Percentiles rank a stretch among this genome's conserved stretches.
Conservation (phyloP, 495 filamentous ascomycete species). For the Chaetomium tenue region DNA sequence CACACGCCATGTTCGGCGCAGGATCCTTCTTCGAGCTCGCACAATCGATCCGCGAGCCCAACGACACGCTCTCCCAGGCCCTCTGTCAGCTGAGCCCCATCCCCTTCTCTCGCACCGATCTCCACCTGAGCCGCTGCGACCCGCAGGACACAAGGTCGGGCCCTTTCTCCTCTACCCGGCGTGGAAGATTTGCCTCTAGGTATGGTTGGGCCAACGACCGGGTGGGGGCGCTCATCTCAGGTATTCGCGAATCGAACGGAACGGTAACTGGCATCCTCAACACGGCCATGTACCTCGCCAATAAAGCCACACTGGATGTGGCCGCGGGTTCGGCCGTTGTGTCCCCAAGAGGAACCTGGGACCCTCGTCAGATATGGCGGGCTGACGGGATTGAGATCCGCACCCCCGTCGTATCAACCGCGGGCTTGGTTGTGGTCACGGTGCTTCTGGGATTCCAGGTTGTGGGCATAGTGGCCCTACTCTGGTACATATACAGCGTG, state of each 20-base stretch:
- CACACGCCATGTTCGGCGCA: background rate
- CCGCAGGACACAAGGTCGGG: background rate
- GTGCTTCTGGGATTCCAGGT: slow-evolving; percentile 5
- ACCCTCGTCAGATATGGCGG: background rate
- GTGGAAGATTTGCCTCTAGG: background rate
- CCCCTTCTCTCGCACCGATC: background rate
- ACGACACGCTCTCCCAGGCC: background rate
- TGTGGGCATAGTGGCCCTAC: background rate
- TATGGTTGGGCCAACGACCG: background rate
- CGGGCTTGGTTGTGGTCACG: background rate
- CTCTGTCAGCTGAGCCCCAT: background rate
- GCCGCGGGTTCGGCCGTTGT: background rate
- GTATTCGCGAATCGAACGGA: background rate
- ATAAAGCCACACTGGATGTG: background rate
- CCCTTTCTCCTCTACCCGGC: background rate
- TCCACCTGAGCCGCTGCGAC: background rate
- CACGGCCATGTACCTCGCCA: background rate
- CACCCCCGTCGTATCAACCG: background rate
- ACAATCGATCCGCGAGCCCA: background rate
- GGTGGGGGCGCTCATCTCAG: background rate
- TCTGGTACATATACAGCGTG: slow-evolving; percentile 16
- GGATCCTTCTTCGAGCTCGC: slow-evolving; percentile 14
- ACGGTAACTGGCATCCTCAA: background rate
- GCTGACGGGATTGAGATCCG: background rate
- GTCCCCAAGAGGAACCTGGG: background rate